Evolutionary conservation across 495 filamentous ascomycete genomes (phyloP).

Genomic region (Hypoxylon intermedium): DNA sequence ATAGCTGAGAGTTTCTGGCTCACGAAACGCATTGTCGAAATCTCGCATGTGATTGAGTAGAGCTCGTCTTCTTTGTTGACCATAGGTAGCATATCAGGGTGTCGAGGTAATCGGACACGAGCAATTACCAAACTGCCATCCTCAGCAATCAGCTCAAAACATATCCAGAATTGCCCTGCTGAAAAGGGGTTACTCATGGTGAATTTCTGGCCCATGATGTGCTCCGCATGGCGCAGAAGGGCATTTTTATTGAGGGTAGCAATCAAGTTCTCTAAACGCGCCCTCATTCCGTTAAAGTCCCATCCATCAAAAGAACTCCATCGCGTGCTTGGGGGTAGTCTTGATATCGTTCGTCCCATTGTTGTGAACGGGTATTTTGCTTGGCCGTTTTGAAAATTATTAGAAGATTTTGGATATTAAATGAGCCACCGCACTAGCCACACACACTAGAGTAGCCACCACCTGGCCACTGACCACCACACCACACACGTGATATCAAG

Average conservation of each 20-base stretch:
- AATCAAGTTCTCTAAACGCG: slow-evolving; percentile 35
- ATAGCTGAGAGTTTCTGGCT: slow-evolving; percentile 18
- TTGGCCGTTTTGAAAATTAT: background rate
- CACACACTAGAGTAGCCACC: too few relatives aligned
- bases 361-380: background rate
- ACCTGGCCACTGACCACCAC: too few relatives aligned
- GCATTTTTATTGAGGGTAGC: slow-evolving; percentile 32
- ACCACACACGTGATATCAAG: too few relatives aligned
- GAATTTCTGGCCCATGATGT: slow-evolving; percentile 22
- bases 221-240: slow-evolving; percentile 28
- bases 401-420: too few relatives aligned
- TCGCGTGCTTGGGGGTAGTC: slow-evolving; percentile 27
- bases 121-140: slow-evolving; percentile 37
- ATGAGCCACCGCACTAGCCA: too few relatives aligned
- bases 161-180: slow-evolving; percentile 43
- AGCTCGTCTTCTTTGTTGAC: slow-evolving; percentile 26
- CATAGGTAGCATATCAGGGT: slow-evolving; percentile 27
- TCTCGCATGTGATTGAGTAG: slow-evolving; percentile 39
- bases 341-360: background rate
- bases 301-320: slow-evolving; percentile 43
- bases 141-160: slow-evolving; percentile 37
- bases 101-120: slow-evolving; percentile 35
- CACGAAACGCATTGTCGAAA: slow-evolving; percentile 39
- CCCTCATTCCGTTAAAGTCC: slow-evolving; percentile 41
- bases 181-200: slow-evolving; percentile 44